Percentiles rank a stretch among this genome's conserved stretches.
Conservation (phyloP, 2,329 filamentous ascomycete genomes). For the Alternaria gansuensis region DNA sequence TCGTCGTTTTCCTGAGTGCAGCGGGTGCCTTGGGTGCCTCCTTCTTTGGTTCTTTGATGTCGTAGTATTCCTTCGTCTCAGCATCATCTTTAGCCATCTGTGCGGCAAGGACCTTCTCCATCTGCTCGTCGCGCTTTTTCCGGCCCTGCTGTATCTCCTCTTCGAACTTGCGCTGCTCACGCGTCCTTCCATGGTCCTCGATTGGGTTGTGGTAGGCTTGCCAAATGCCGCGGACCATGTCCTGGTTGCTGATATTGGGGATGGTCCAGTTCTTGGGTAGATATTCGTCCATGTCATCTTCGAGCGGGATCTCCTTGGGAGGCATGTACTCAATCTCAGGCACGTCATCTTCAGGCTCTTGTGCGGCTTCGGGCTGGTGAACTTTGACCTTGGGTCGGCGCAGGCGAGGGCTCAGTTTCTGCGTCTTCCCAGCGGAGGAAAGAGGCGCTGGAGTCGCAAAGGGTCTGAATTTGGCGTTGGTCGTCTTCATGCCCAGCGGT, state of each 20-base stretch:
- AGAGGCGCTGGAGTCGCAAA: conserved; percentile 73
- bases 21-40: conserved; percentile 34
- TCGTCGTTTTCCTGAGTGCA: conserved; percentile 30
- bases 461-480: conserved; percentile 83
- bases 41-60: conserved; percentile 39
- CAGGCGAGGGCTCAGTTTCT: conserved; percentile 69
- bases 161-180: conserved; percentile 65
- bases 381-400: conserved; percentile 67
- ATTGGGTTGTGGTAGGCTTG: conserved; percentile 63
- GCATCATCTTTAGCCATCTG: conserved; percentile 63
- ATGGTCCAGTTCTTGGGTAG: conserved; percentile 62
- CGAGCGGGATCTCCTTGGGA: conserved; percentile 69
- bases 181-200: conserved; percentile 72
- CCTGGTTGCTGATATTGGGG: conserved; percentile 62
- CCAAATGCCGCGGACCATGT: conserved; percentile 62
- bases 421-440: conserved; percentile 66
- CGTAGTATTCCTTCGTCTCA: conserved; percentile 54
- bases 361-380: conserved; percentile 64
- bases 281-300: conserved; percentile 75
- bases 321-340: conserved; percentile 92
- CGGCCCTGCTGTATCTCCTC: conserved; percentile 56
- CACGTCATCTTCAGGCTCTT: conserved; percentile 65
- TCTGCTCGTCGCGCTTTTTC: conserved; percentile 70
- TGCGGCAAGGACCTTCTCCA: conserved; percentile 71
- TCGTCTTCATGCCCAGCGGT: conserved; percentile 91